phyloP scores from a whole-genome alignment of 257 asterid genomes.

The Ophiorrhiza pumila region DNA sequence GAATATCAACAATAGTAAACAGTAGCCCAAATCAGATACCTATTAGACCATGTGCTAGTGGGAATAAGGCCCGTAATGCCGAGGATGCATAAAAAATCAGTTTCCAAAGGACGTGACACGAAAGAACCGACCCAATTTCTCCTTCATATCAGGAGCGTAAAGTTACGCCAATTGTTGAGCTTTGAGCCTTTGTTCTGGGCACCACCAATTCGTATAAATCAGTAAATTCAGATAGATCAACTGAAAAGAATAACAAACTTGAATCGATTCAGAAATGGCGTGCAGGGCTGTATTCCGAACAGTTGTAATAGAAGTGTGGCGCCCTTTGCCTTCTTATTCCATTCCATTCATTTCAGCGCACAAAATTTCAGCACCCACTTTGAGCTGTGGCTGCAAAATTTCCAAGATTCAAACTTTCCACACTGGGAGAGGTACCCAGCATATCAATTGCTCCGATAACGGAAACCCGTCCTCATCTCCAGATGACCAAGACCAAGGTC shows the following conservation, averaged over 20 bases:
- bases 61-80: no score
- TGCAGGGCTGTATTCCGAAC: slow-evolving; percentile 48
- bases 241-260: not conserved
- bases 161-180: not conserved
- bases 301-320: slow-evolving; percentile 54
- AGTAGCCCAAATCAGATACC: no score
- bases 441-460: slow-evolving; percentile 41
- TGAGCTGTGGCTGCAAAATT: slow-evolving; percentile 40
- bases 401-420: slow-evolving; percentile 23
- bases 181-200: not conserved
- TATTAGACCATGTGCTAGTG: no score
- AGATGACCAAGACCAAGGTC: slow-evolving; percentile 68
- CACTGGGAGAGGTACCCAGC: slow-evolving; percentile 25
- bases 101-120: not conserved
- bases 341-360: no score
- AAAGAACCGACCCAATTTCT: not conserved
- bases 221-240: not conserved
- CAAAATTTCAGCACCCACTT: slow-evolving; percentile 23
- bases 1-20: no score
- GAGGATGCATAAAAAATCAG: no score
- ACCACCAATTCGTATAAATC: not conserved
- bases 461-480: slow-evolving; percentile 31
- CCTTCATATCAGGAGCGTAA: slow-evolving; percentile 11
- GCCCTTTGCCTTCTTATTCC: slow-evolving; percentile 39
- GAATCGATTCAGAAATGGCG: slow-evolving; percentile 46